phyloP scores from a whole-genome alignment of 2,329 filamentous ascomycete species.

The Microsporum audouinii region DNA sequence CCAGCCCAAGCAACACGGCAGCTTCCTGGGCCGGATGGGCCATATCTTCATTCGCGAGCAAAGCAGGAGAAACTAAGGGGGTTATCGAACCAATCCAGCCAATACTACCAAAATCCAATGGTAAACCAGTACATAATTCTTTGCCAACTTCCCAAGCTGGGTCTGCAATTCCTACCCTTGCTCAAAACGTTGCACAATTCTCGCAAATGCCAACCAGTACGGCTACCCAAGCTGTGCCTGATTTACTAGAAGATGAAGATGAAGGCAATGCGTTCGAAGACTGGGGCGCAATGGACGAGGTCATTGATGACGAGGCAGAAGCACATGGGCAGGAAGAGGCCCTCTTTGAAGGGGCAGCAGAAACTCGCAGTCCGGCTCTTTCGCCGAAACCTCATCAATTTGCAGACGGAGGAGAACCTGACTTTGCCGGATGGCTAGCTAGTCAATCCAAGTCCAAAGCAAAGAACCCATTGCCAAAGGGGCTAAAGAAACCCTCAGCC shows the following conservation, averaged over 20 bases:
- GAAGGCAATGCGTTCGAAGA: conserved; percentile 50
- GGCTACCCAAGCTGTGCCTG: conserved; percentile 38
- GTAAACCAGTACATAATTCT: neutral
- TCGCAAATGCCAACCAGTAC: conserved; percentile 17
- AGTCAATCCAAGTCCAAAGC: conserved; percentile 69
- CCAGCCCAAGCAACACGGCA: conserved; percentile 54
- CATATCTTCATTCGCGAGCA: conserved; percentile 97
- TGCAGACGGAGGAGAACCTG: conserved; percentile 77
- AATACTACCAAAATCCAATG: neutral
- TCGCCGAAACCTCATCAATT: conserved; percentile 39
- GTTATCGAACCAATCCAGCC: conserved; percentile 56
- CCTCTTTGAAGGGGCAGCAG: conserved; percentile 33
- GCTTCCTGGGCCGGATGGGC: conserved; percentile 90
- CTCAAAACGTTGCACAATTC: conserved; percentile 1
- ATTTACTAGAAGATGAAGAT: neutral
- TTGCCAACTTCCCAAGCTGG: neutral
- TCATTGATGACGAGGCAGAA: conserved; percentile 42
- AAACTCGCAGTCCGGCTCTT: conserved; percentile 18
- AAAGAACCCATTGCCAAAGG: conserved; percentile 69
- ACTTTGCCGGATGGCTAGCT: conserved; percentile 90
- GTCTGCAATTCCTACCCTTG: neutral
- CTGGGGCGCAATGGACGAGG: conserved; percentile 54
- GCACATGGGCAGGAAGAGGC: conserved; percentile 36
- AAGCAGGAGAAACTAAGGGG: conserved; percentile 69
- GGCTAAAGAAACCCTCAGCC: conserved; percentile 52